These are phyloP conservation scores for Calocera viscosa DNA, from an alignment of 768 basidiomycete species.

Conservation along the genomic window DNA sequence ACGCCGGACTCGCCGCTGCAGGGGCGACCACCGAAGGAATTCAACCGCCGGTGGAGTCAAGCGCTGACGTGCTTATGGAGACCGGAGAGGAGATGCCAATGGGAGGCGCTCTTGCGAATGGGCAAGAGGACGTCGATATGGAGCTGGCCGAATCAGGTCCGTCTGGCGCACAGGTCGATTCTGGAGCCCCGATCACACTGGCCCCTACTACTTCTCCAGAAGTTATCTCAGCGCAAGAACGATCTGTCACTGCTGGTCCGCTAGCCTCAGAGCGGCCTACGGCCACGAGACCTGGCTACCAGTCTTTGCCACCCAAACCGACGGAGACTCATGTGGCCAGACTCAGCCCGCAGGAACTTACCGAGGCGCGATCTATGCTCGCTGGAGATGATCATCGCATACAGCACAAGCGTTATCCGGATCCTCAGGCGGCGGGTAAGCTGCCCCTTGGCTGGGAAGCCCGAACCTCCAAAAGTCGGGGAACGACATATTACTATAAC, in stretches of 20 bases:
- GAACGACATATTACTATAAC: constrained; percentile 3
- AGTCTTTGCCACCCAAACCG: not conserved
- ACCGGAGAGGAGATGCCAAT: no score
- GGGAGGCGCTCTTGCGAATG: no score
- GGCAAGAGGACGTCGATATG: not conserved
- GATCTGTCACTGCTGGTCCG: not conserved
- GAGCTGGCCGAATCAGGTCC: not conserved
- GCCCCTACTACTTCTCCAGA: not conserved
- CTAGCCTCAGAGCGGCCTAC: not conserved
- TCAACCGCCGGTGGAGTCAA: no score
- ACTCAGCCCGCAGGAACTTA: not conserved
- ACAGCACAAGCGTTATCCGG: not conserved
- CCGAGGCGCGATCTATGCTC: not conserved
- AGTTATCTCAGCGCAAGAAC: not conserved
- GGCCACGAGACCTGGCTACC: not conserved
- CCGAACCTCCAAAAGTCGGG: not conserved
- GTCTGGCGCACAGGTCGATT: not conserved
- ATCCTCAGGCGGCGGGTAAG: not conserved
- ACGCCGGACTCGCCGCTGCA: no score
- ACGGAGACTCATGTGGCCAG: not conserved
- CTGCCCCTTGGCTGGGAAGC: not conserved
- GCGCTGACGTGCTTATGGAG: no score
- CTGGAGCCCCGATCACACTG: not conserved
- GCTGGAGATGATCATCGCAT: not conserved
- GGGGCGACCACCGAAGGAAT: no score